Percentiles rank a stretch among this genome's conserved stretches.
Conservation (phyloP, 23 red algal species). For the Cyanidium caldarium region DNA sequence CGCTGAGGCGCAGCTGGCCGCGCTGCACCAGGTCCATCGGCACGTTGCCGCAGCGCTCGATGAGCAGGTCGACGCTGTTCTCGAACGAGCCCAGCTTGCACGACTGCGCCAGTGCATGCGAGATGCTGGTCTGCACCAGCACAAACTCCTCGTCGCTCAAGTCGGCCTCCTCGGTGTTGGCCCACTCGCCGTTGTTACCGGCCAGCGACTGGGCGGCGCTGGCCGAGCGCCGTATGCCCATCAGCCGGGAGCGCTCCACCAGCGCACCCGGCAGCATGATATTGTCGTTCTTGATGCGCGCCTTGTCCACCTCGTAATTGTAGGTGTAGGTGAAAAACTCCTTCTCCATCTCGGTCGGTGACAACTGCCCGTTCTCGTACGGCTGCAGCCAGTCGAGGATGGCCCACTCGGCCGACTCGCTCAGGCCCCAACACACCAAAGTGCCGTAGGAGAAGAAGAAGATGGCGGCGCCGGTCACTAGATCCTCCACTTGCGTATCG, state of each 20-base stretch:
- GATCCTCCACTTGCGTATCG: not conserved
- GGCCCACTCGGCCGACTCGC: constrained; percentile 19
- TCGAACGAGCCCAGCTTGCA: constrained; percentile 40
- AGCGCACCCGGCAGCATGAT: constrained; percentile 3
- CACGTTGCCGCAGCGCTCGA: constrained; percentile 19
- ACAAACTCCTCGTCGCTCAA: constrained; percentile 18
- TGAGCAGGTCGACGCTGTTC: constrained; percentile 22
- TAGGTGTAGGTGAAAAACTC: constrained; percentile 32
- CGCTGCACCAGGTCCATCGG: constrained; percentile 19
- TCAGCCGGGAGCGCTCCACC: constrained; percentile 1
- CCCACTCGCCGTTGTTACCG: not conserved
- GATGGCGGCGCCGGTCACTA: constrained; percentile 10
- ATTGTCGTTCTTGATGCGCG: not conserved
- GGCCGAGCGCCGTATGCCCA: not conserved
- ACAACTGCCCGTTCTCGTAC: constrained; percentile 28
- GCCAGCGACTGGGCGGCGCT: not conserved
- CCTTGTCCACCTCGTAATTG: not conserved
- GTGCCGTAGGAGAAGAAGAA: constrained; percentile 46
- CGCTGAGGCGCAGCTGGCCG: constrained; percentile 24
- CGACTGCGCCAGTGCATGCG: constrained; percentile 27
- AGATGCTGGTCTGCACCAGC: constrained; percentile 18
- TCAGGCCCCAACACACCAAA: constrained; percentile 25
- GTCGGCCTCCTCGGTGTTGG: not conserved
- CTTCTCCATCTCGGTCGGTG: constrained; percentile 15
- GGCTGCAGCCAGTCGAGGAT: constrained; percentile 21